A percentile compares a stretch with the other conserved stretches of the same genome.
Conservation (phyloP, 768 basidiomycete genomes). For the Podaxis sp. region DNA sequence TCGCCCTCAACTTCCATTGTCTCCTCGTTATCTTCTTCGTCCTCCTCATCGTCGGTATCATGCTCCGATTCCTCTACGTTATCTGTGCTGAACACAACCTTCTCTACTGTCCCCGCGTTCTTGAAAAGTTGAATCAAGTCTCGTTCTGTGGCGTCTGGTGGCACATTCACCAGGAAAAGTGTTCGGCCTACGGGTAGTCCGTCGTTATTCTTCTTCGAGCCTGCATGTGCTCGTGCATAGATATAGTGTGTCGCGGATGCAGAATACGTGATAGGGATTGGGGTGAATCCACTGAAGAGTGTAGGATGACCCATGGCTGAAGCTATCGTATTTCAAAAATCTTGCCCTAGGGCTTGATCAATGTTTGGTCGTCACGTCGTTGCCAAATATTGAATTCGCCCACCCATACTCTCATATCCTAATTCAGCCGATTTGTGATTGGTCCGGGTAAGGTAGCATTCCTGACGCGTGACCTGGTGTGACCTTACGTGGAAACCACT, state of each 20-base stretch:
- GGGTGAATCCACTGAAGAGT: slow-evolving; percentile 45
- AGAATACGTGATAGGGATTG: slow-evolving; percentile 43
- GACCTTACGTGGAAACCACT: no score
- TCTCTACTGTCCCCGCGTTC: slow-evolving; percentile 72
- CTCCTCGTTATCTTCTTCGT: slow-evolving; percentile 34
- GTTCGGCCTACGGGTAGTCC: slow-evolving; percentile 62
- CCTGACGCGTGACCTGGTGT: no score
- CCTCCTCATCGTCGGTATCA: slow-evolving; percentile 42
- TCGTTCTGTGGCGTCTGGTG: slow-evolving; percentile 83
- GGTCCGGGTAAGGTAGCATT: no score
- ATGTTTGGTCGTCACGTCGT: background rate
- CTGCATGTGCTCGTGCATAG: slow-evolving; percentile 70
- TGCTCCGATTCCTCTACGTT: slow-evolving; percentile 41
- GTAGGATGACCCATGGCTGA: slow-evolving; percentile 8
- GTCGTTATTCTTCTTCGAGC: slow-evolving; percentile 38
- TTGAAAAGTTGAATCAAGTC: slow-evolving; percentile 80
- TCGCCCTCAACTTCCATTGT: slow-evolving; percentile 26
- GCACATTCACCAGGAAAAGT: slow-evolving; percentile 85
- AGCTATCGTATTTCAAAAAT: slow-evolving; percentile 5
- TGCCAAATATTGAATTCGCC: background rate
- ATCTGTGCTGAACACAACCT: slow-evolving; percentile 50
- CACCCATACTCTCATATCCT: no score
- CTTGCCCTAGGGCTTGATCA: background rate
- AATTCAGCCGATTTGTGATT: no score
- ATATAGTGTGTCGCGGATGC: slow-evolving; percentile 60